These are phyloP conservation scores for Diatrype stigma DNA, from an alignment of 2,329 filamentous ascomycete genomes.

Conservation along the genomic window DNA sequence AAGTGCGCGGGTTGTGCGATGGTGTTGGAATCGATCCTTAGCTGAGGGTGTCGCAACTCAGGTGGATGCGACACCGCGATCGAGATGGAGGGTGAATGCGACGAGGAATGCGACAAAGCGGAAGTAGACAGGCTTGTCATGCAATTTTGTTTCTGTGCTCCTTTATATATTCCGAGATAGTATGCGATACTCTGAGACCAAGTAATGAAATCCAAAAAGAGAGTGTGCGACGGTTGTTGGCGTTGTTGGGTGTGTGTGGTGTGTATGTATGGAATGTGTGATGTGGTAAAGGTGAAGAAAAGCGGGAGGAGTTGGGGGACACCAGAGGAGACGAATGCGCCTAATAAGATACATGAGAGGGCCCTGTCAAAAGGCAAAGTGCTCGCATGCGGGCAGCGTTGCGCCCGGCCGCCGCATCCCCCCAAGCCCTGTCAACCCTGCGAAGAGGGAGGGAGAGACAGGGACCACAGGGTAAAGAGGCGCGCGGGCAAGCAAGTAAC, in stretches of 20 bases:
- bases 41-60: constrained; percentile 4
- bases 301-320: constrained; percentile 16
- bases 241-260: constrained; percentile 2
- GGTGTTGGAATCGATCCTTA: not conserved
- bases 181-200: constrained; percentile 1
- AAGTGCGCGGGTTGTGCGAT: constrained; percentile 2
- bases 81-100: constrained; percentile 7
- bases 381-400: not conserved
- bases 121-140: not conserved
- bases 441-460: not conserved
- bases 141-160: not conserved
- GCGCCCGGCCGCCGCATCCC: constrained; percentile 13
- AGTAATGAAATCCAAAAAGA: not conserved
- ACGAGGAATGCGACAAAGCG: constrained; percentile 5
- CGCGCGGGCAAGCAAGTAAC: not conserved
- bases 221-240: not conserved
- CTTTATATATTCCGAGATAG: constrained; percentile 1
- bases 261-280: constrained; percentile 4
- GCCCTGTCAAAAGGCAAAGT: constrained; percentile 4
- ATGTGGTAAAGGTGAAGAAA: constrained; percentile 20
- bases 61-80: constrained; percentile 12
- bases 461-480: not conserved
- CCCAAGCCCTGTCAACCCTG: constrained; percentile 8
- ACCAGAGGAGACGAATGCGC: constrained; percentile 25
- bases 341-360: constrained; percentile 21